Evolutionary conservation across 176 grass and related monocot species (phyloP).

Genomic region (Hsuehochloa calcarea): DNA sequence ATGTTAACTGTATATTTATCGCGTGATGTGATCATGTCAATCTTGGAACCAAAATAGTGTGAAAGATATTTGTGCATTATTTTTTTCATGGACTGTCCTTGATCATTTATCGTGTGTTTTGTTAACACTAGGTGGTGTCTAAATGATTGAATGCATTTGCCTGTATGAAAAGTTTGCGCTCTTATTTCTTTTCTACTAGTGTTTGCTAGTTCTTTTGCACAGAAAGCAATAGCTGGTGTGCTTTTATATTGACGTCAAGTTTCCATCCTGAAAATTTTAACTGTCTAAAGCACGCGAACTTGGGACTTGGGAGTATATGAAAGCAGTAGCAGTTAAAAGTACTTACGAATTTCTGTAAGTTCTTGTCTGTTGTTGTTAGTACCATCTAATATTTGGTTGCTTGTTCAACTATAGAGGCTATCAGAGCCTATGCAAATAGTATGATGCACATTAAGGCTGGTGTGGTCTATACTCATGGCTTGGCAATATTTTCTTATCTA

Average conservation of each 20-base stretch:
- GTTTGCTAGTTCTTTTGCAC: constrained; percentile 14
- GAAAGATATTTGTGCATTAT: neutral
- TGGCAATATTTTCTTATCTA: neutral
- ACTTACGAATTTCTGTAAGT: neutral
- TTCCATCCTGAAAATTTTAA: constrained; percentile 4
- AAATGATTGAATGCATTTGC: constrained; percentile 12
- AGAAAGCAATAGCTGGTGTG: constrained; percentile 1
- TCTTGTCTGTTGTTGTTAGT: no score
- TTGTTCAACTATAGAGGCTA: no score
- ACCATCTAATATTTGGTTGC: no score
- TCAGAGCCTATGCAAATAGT: neutral
- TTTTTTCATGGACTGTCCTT: neutral
- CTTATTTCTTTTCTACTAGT: constrained; percentile 7
- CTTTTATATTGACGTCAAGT: constrained; percentile 11
- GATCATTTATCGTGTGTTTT: constrained; percentile 1
- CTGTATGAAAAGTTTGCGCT: neutral
- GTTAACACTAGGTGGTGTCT: neutral
- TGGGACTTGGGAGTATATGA: neutral
- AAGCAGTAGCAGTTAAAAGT: constrained; percentile 17
- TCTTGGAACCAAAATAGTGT: neutral
- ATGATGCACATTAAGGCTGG: constrained; percentile 4
- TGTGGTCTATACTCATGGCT: constrained; percentile 8
- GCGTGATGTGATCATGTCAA: neutral
- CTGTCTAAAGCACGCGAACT: neutral
- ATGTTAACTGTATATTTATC: neutral